These are phyloP conservation scores for Trichosporon ovoides DNA, from an alignment of 1,284 basidiomycete species.

Conservation along the genomic window DNA sequence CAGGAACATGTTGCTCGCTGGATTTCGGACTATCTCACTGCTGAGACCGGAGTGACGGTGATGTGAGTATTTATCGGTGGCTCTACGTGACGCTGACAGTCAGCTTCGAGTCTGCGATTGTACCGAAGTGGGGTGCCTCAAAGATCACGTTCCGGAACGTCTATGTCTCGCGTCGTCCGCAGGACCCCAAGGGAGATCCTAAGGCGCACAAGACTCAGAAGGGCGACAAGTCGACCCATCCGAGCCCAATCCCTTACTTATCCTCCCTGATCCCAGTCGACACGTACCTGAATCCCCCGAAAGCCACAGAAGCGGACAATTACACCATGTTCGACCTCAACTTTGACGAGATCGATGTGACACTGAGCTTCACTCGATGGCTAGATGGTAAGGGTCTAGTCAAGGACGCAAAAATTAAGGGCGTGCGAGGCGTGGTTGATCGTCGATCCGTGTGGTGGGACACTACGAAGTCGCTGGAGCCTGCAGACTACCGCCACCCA, in stretches of 20 bases:
- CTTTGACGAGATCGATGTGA: conserved; percentile 92
- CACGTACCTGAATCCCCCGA: conserved; percentile 30
- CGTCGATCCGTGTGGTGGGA: conserved; percentile 87
- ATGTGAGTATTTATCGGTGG: conserved; percentile 50
- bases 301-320: conserved; percentile 50
- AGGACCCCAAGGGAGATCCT: conserved; percentile 37
- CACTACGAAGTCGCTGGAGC: conserved; percentile 67
- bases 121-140: conserved; percentile 95
- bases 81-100: not conserved
- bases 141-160: conserved; percentile 96
- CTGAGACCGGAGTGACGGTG: conserved; percentile 86
- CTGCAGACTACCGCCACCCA: conserved; percentile 70
- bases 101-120: conserved; percentile 89
- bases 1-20: conserved; percentile 87
- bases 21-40: conserved; percentile 88
- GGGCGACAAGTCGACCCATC: conserved; percentile 26
- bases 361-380: conserved; percentile 88
- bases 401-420: conserved; percentile 83
- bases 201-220: conserved; percentile 22
- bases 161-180: conserved; percentile 77
- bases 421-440: conserved; percentile 89
- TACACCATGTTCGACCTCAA: conserved; percentile 86
- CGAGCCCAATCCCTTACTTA: conserved; percentile 37
- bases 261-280: conserved; percentile 38
- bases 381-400: conserved; percentile 91